These are phyloP conservation scores for Discostella stelligera DNA, from an alignment of 352 stramenopile genomes.

Conservation along the genomic window DNA sequence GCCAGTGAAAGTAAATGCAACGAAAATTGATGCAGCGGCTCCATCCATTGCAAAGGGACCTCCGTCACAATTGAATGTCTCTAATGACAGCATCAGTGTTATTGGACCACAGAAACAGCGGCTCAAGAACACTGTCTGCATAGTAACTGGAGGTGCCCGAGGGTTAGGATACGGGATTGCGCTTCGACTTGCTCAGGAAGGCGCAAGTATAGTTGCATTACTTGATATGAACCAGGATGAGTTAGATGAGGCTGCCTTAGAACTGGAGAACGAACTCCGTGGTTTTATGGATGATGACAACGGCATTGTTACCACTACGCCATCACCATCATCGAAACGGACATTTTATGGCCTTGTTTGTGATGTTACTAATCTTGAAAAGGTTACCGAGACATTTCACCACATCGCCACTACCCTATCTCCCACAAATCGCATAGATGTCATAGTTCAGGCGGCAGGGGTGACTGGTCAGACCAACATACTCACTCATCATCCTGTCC, in stretches of 20 bases:
- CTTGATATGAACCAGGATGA: conserved; percentile 48
- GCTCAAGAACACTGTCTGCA: conserved; percentile 26
- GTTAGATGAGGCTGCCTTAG: conserved; percentile 38
- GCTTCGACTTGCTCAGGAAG: conserved; percentile 47
- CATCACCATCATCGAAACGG: neutral
- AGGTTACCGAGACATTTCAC: conserved; percentile 43
- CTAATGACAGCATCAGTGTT: neutral
- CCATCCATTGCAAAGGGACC: conserved; percentile 8
- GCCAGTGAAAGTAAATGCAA: neutral
- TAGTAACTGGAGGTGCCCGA: conserved; percentile 55
- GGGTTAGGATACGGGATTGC: conserved; percentile 61
- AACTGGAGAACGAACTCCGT: conserved; percentile 37
- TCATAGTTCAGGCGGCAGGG: conserved; percentile 60
- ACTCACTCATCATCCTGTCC: conserved; percentile 49
- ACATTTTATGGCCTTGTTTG: conserved; percentile 46
- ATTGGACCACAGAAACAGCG: conserved; percentile 17
- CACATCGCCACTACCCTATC: conserved; percentile 33
- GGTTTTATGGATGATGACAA: conserved; percentile 5
- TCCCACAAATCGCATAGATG: conserved; percentile 37
- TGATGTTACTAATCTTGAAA: conserved; percentile 48
- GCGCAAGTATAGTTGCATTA: conserved; percentile 39
- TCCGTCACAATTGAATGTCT: conserved; percentile 3
- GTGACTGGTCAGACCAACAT: conserved; percentile 60
- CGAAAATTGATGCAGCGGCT: neutral
- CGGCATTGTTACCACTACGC: no score